phyloP scores from a whole-genome alignment of 306 rosid genomes.

The Abrus precatorius region DNA sequence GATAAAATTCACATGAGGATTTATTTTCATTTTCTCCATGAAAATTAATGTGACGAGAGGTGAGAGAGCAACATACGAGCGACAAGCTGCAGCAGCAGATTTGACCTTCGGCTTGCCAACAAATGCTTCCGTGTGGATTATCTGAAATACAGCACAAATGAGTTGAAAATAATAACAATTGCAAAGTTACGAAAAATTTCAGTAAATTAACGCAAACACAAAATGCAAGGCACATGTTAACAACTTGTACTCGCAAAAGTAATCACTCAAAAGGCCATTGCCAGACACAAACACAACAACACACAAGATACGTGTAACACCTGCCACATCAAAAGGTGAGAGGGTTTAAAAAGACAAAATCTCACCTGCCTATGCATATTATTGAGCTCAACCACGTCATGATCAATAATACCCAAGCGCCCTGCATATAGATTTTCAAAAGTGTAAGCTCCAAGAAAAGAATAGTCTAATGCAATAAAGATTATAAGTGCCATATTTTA shows the following conservation, averaged over 20 bases:
- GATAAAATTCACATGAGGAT: neutral
- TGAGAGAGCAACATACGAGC: slow-evolving; percentile 61
- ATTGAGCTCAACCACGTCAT: slow-evolving; percentile 92
- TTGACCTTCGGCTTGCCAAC: slow-evolving; percentile 94
- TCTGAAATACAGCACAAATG: slow-evolving; percentile 52
- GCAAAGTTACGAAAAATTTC: neutral
- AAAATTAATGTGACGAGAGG: slow-evolving; percentile 21
- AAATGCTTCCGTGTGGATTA: slow-evolving; percentile 86
- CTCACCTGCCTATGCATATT: slow-evolving; percentile 98
- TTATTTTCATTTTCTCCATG: slow-evolving; percentile 1
- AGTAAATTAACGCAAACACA: slow-evolving; percentile 18
- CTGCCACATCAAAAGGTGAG: neutral
- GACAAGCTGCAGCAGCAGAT: slow-evolving; percentile 92
- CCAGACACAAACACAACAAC: slow-evolving; percentile 24
- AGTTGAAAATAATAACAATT: neutral
- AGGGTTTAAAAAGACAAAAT: neutral
- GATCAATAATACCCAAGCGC: slow-evolving; percentile 85
- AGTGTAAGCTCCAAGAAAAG: slow-evolving; percentile 37
- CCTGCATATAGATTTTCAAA: slow-evolving; percentile 56
- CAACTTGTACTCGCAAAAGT: slow-evolving; percentile 7
- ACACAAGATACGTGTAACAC: neutral
- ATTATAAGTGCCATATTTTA: slow-evolving; percentile 45
- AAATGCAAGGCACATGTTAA: slow-evolving; percentile 19
- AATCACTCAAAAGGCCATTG: neutral
- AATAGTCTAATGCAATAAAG: slow-evolving; percentile 4